phyloP scores from a whole-genome alignment of 2,329 filamentous ascomycete genomes.

The Fusarium ramigenum region DNA sequence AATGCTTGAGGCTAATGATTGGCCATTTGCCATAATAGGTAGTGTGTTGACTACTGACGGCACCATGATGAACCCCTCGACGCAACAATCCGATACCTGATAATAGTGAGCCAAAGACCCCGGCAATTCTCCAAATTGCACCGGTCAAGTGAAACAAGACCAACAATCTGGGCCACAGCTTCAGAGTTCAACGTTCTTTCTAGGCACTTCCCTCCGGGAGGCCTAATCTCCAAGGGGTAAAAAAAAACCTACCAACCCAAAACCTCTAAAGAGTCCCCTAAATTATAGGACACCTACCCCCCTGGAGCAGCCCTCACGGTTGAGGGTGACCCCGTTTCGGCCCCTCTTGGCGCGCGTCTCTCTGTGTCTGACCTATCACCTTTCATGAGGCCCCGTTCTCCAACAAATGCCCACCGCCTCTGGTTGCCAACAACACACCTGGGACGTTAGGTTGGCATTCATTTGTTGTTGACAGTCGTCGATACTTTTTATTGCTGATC shows the following conservation, averaged over 20 bases:
- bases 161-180: conserved; percentile 2
- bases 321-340: conserved; percentile 19
- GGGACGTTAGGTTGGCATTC: conserved; percentile 13
- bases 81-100: conserved; percentile 4
- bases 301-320: conserved; percentile 11
- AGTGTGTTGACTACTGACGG: conserved; percentile 24
- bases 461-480: conserved; percentile 31
- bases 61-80: conserved; percentile 21
- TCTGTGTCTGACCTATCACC: conserved; percentile 38
- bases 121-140: conserved; percentile 21
- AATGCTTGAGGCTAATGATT: neutral
- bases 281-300: conserved; percentile 13
- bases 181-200: neutral
- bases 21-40: conserved; percentile 17
- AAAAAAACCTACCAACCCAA: neutral
- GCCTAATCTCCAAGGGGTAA: conserved; percentile 8
- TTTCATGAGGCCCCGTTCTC: neutral
- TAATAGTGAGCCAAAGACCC: neutral
- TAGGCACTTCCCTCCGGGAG: neutral
- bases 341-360: conserved; percentile 33
- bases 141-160: neutral
- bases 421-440: conserved; percentile 27
- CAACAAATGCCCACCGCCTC: conserved; percentile 39
- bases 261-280: conserved; percentile 25
- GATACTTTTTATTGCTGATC: conserved; percentile 36